Evolutionary conservation across 2,329 filamentous ascomycete genomes (phyloP), one percentile per base, ranked within the genome.

Genomic region (Dichotomopilus funicola): DNA sequence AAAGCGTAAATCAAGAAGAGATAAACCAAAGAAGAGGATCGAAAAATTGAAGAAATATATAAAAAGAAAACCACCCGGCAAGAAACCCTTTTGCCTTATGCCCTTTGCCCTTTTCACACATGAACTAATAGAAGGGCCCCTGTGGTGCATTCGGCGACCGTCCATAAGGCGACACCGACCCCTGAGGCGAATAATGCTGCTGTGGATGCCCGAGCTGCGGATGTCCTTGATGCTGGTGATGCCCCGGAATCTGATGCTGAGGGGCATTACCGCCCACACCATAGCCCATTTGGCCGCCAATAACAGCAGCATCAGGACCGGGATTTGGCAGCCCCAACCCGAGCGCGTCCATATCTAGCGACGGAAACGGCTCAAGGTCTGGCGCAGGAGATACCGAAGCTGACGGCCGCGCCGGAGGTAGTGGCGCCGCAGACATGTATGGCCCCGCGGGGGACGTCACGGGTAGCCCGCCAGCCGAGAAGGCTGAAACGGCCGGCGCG

Each of bases 111-210:
- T 12, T 6, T 19, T 6, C 3, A 63, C 19, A 27, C 19, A 27
- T 27, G 19, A 27, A 57, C 13, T 62, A 62, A 55, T 73, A 75
- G 60, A 73, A 75, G 13, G 65, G 63, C 1, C 63, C 65, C 42
- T 71, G 70, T 10, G 64, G 67, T 55, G 67, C 70, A 44, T 73
- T 68, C 5, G 75, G 74, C 8, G 75, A 76, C 44, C 69, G 72
- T 2, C 65, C 63, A 57, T 71, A 77, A 0, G 75, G 73, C 37
- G 75, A 75, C 10, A 70, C 68, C 2, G 73, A 75, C 6, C 74
- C 73, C 38, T 71, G 70, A 13, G 69, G 70, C 27, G 68, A 69
- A 54, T 69, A 77, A 36, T 71, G 72, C 19, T 70, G 61, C 3
- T 49, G 64, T 12, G 63, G 62, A 27, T 67, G 64, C 49, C 44